phyloP scores from a whole-genome alignment of 1,139 yeast species.

The Yamadazyma sp. region DNA sequence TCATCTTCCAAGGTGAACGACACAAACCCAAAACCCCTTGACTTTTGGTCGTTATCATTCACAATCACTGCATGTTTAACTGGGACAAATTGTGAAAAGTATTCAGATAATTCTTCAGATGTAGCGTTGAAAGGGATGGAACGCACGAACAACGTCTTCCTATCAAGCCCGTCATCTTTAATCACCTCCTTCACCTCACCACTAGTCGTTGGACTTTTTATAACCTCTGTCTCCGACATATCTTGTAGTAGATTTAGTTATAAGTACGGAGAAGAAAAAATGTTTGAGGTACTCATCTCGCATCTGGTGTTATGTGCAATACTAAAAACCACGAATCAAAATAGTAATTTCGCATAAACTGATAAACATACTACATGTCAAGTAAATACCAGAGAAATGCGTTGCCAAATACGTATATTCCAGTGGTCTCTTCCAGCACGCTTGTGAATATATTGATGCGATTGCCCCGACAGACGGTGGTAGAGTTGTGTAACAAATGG shows the following conservation, averaged over 20 bases:
- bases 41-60: constrained; percentile 67
- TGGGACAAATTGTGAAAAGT: constrained; percentile 89
- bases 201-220: neutral
- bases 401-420: constrained; percentile 42
- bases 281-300: constrained; percentile 6
- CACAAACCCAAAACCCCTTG: constrained; percentile 95
- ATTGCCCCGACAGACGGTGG: constrained; percentile 34
- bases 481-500: constrained; percentile 38
- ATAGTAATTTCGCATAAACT: neutral
- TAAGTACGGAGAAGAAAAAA: neutral
- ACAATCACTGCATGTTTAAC: constrained; percentile 95
- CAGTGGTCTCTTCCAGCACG: constrained; percentile 27
- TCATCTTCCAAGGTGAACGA: constrained; percentile 87
- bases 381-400: constrained; percentile 20
- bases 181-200: neutral
- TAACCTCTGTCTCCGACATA: constrained; percentile 11
- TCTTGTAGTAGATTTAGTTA: neutral
- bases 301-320: constrained; percentile 3
- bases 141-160: constrained; percentile 78
- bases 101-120: constrained; percentile 75
- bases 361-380: constrained; percentile 3
- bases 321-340: neutral
- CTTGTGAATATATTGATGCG: constrained; percentile 25
- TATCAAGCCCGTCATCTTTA: constrained; percentile 43
- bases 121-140: constrained; percentile 80